phyloP scores from a whole-genome alignment of 140 eudicot genomes.

The Flaveria floridana region DNA sequence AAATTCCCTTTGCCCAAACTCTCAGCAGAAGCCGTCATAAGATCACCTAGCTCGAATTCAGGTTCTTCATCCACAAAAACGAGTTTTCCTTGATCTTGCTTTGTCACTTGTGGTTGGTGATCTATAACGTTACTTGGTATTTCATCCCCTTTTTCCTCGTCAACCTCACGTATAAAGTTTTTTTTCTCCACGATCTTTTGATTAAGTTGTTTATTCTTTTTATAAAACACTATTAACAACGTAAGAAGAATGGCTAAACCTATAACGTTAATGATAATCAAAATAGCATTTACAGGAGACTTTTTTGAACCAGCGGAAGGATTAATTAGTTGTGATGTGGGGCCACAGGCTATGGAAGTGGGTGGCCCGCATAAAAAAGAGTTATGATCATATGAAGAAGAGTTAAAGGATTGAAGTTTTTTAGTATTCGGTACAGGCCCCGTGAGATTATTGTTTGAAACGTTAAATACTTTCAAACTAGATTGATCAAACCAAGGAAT shows the following conservation, averaged over 20 bases:
- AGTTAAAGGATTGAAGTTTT: constrained; percentile 38
- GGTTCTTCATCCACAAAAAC: constrained; percentile 46
- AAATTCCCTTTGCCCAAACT: constrained; percentile 68
- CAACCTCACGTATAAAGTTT: not conserved
- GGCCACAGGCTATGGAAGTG: constrained; percentile 31
- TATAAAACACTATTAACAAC: constrained; percentile 44
- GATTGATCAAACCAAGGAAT: constrained; percentile 51
- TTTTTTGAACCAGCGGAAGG: constrained; percentile 21
- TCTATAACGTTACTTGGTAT: constrained; percentile 19
- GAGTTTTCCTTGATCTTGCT: constrained; percentile 41
- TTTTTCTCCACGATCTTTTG: constrained; percentile 21
- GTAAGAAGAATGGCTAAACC: constrained; percentile 41
- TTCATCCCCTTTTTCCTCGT: constrained; percentile 31
- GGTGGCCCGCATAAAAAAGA: constrained; percentile 54
- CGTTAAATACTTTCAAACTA: constrained; percentile 47
- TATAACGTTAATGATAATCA: constrained; percentile 36
- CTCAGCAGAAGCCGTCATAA: constrained; percentile 80
- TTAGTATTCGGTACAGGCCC: constrained; percentile 53
- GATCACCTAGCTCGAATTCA: constrained; percentile 59
- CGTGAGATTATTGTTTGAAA: constrained; percentile 53
- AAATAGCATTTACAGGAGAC: constrained; percentile 13
- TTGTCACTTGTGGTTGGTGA: constrained; percentile 21
- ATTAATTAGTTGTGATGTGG: not conserved
- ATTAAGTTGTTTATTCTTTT: constrained; percentile 44
- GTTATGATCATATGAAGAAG: constrained; percentile 47